Evolutionary conservation across 208 protist species (phyloP), one percentile per base, ranked within the genome.

Genomic region (Plasmodiophora brassicae): DNA sequence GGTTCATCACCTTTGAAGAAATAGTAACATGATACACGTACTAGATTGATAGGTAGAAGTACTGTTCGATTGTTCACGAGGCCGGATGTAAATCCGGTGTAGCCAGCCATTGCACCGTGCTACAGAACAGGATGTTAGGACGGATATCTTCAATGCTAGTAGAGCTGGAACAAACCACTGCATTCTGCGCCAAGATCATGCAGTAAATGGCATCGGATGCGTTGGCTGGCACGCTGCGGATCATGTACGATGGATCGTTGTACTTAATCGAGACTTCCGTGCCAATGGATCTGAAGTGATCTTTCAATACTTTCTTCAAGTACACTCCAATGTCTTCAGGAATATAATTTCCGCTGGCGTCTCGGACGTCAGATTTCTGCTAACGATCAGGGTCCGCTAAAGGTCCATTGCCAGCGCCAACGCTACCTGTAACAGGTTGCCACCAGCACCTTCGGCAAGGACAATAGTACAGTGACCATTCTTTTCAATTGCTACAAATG

Each of bases 181-280:
- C 84, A 28, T 60, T 71, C 43, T 89, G 87, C 10, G 87, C 87
- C 1, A 89, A 39, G 8, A 89, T 71, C 53, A 89, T 71, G 71
- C 87, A 89, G n/a, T 86, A 46, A 10, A 89, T 71, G 35, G 54
- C 38, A 28, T 89, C 87, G 38, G 65, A 44, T 14, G 87, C 57
- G 45, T 89, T 89, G 14, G 87, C 87, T 1, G 87, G 72, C 20
- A 89, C 60, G 41, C 60, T 87, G 25, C 87, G 87, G 86, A 89
- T 89, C 87, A 89, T 89, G 41, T 89, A 89, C 8, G 65, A 87
- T 46, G 87, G 87, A 46, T 89, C 87, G 60, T 85, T 38, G 43
- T 85, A 89, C 38, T 89, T 89, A 50, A 89, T 89, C 1, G 87
- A 86, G 1, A 53, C 83, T 8, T 86, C 83, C 10, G 45, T 46